Conservation (phyloP, 2,329 filamentous ascomycete species). For the Paracoccidioides brasiliensis region DNA sequence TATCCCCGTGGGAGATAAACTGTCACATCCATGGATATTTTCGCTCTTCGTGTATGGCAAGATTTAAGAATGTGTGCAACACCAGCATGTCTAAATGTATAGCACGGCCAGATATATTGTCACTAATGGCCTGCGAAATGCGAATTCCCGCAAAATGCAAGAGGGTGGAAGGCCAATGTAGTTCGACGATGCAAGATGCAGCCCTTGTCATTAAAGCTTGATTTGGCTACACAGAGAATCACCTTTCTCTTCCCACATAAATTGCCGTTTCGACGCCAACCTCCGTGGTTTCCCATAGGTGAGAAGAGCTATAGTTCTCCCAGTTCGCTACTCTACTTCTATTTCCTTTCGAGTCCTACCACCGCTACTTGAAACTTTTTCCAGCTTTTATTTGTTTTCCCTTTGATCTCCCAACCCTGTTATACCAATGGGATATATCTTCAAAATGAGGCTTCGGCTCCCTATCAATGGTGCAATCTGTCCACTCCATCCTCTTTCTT, state of each 20-base stretch:
- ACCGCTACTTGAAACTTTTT: neutral
- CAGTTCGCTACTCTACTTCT: neutral
- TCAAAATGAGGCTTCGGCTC: neutral
- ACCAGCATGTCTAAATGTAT: constrained; percentile 6
- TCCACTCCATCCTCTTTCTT: neutral
- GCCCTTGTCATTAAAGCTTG: neutral
- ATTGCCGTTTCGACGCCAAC: neutral
- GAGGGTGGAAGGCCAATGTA: neutral
- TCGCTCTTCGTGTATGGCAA: neutral
- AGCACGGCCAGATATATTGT: constrained; percentile 5
- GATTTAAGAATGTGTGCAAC: constrained; percentile 9
- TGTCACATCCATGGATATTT: constrained; percentile 5
- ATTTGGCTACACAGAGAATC: neutral
- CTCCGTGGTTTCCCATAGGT: neutral
- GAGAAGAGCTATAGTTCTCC: neutral
- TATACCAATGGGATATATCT: neutral
- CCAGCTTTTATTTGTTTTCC: neutral
- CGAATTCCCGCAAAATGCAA: constrained; percentile 7
- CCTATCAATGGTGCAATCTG: neutral
- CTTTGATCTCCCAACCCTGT: neutral
- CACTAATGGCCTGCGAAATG: constrained; percentile 3
- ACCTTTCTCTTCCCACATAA: neutral
- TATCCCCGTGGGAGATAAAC: constrained; percentile 8
- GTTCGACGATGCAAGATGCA: neutral
- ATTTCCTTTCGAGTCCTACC: neutral